Base-by-base conservation (phyloP, 495 filamentous ascomycete species). In the Penicillium simplicissimum region DNA sequence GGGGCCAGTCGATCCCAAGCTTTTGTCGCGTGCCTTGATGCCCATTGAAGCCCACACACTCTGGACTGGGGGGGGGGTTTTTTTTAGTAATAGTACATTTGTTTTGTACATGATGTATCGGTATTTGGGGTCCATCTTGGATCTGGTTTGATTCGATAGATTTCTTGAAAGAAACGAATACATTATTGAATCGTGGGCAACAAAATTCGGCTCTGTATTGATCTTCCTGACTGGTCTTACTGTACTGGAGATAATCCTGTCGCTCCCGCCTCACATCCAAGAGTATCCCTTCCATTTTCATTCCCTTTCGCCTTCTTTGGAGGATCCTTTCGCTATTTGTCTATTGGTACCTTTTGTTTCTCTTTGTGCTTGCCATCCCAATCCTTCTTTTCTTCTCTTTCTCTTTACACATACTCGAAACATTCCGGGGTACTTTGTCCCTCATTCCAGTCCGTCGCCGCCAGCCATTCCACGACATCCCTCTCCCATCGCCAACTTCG, bases 381-480 rank as follows among this genome's bases (percentile, higher is more conserved):
- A 11, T 23, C 42, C 19, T 23, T 45, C 42, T 45, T n/a, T 45
- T 13, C 25, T 8, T 33, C 53, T 34, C 36, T 34, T 52, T 36
- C 23, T 54, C 55, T 25, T 42, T 31, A 23, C 45, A 28, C 35
- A 35, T 58, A 23, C 33, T 21, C 37, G 17, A 28, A 33, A 28
- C 63, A 62, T 67, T 67, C 60, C 64, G 42, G 57, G 51, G 52
- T 59, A 52, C 40, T 63, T 36, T 8, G 45, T 58, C 38, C 48
- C 57, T 48, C 64, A 62, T 63, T 66, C 63, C 55, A 42, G 34
- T 65, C 60, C 31, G 52, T 59, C 54, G 42, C 47, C 33, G 21
- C 52, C 58, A 40, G 19, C 54, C 59, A 25, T 51, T 57, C 60
- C 52, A 45, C 53, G 13, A 58, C 40, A 52, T 54, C 55, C 49